These are phyloP conservation scores for Meira nashicola DNA, from an alignment of 1,284 basidiomycete genomes.

Conservation along the genomic window DNA sequence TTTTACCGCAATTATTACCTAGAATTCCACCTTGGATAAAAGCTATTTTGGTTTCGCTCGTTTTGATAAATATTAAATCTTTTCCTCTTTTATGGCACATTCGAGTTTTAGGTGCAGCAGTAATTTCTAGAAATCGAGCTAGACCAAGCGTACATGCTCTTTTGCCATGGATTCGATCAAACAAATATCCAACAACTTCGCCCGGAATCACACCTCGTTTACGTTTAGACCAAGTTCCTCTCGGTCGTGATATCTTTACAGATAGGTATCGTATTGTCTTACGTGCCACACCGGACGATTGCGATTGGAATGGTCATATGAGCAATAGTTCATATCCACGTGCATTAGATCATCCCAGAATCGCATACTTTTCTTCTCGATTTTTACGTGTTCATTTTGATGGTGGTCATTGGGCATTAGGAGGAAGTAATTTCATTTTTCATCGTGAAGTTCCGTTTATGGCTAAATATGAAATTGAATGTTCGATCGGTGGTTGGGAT, in stretches of 20 bases:
- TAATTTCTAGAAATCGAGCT: constrained; percentile 17
- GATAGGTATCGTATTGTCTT: constrained; percentile 20
- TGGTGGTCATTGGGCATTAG: constrained; percentile 29
- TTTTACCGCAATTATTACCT: not conserved
- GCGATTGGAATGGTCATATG: constrained; percentile 33
- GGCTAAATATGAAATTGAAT: constrained; percentile 25
- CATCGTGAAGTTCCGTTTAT: constrained; percentile 36
- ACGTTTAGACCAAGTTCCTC: constrained; percentile 21
- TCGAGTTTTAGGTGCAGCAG: constrained; percentile 22
- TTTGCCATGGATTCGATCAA: constrained; percentile 13
- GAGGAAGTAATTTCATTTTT: constrained; percentile 28
- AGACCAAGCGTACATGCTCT: constrained; percentile 17
- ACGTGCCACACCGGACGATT: constrained; percentile 28
- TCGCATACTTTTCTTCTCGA: constrained; percentile 21
- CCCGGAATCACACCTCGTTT: constrained; percentile 21
- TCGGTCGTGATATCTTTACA: constrained; percentile 32
- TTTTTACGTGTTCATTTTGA: constrained; percentile 27
- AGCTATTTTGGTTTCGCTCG: constrained; percentile 19
- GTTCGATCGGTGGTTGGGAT: constrained; percentile 34
- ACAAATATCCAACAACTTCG: constrained; percentile 10
- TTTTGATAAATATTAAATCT: constrained; percentile 26
- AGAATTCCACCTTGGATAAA: constrained; percentile 20
- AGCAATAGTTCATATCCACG: constrained; percentile 33
- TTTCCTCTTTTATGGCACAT: constrained; percentile 32
- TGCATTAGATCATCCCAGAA: constrained; percentile 29